These are phyloP conservation scores for Daldinia sp. DNA, from an alignment of 2,329 filamentous ascomycete species.

Conservation along the genomic window DNA sequence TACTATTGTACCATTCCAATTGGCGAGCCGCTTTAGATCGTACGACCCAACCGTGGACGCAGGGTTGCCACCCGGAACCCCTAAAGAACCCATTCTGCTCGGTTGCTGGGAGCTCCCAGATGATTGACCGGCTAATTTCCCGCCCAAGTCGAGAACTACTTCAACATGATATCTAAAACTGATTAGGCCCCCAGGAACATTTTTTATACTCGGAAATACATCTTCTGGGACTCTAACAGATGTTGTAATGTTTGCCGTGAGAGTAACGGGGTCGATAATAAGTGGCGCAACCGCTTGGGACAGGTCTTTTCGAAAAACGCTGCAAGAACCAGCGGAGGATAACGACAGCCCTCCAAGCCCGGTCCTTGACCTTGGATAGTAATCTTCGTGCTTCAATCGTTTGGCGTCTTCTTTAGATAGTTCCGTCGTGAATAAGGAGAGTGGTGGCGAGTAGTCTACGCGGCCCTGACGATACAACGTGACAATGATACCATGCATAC, in stretches of 20 bases:
- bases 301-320: constrained; percentile 94
- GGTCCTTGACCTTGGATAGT: constrained; percentile 86
- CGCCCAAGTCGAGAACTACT: constrained; percentile 90
- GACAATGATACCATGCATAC: constrained; percentile 89
- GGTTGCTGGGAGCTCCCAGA: constrained; percentile 52
- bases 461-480: constrained; percentile 91
- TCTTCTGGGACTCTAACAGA: constrained; percentile 89
- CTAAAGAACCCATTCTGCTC: constrained; percentile 51
- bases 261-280: constrained; percentile 81
- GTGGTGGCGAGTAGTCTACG: constrained; percentile 77
- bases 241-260: constrained; percentile 82
- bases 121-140: constrained; percentile 73
- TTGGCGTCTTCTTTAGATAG: constrained; percentile 71
- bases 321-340: constrained; percentile 84
- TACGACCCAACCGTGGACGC: constrained; percentile 45
- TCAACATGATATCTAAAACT: constrained; percentile 95
- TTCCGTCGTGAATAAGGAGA: constrained; percentile 56
- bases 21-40: constrained; percentile 56
- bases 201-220: constrained; percentile 88
- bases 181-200: constrained; percentile 91
- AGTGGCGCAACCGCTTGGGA: constrained; percentile 88
- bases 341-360: constrained; percentile 87
- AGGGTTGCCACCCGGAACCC: constrained; percentile 45
- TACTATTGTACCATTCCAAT: constrained; percentile 74
- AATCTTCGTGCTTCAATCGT: constrained; percentile 79